phyloP scores from a whole-genome alignment of 1,284 basidiomycete genomes.

The Ustilago xerochloae region DNA sequence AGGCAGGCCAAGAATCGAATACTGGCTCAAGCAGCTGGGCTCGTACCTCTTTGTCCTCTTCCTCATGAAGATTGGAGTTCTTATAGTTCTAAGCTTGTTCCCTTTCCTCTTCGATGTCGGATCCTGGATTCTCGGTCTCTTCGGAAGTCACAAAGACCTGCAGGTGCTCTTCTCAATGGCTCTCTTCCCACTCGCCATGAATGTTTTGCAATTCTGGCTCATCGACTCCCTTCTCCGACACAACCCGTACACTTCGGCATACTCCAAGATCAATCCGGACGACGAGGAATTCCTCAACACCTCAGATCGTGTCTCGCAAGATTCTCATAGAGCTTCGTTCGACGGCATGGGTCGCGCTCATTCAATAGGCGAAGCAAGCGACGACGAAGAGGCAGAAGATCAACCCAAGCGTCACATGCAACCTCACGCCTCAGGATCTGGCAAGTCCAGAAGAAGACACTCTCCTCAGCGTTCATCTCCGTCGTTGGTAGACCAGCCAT shows the following conservation, averaged over 20 bases:
- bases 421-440: constrained; percentile 13
- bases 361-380: constrained; percentile 22
- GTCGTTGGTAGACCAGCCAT: constrained; percentile 21
- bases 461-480: constrained; percentile 5
- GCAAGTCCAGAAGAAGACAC: constrained; percentile 16
- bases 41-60: constrained; percentile 83
- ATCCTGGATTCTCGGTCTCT: constrained; percentile 85
- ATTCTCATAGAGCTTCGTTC: constrained; percentile 12
- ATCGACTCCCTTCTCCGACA: constrained; percentile 65
- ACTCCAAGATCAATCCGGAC: constrained; percentile 46
- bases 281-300: constrained; percentile 33
- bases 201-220: constrained; percentile 66
- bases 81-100: constrained; percentile 76
- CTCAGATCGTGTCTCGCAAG: constrained; percentile 34
- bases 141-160: constrained; percentile 72
- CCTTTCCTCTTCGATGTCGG: constrained; percentile 78
- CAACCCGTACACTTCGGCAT: constrained; percentile 55
- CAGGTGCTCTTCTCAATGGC: constrained; percentile 78
- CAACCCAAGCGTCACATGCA: constrained; percentile 10
- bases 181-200: constrained; percentile 92
- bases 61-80: constrained; percentile 87
- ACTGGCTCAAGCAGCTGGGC: constrained; percentile 84
- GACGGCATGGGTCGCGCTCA: constrained; percentile 4
- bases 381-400: constrained; percentile 19
- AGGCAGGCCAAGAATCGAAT: constrained; percentile 66